Conservation (phyloP, 1,139 yeast genomes). For the Yarrowia galli region DNA sequence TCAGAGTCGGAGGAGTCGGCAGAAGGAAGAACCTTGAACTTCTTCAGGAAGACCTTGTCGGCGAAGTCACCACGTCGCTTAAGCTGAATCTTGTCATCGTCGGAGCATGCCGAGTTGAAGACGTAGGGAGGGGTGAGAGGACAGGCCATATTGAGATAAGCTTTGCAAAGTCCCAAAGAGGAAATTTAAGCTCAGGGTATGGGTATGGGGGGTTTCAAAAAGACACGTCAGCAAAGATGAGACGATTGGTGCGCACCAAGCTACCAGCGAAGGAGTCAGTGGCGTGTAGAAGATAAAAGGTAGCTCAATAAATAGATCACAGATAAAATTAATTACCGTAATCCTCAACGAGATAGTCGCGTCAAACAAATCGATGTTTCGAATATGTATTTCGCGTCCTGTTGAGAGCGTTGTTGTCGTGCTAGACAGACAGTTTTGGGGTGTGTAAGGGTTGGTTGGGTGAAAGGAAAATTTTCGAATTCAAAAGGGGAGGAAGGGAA, state of each 20-base stretch:
- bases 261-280: conserved; percentile 38
- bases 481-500: conserved; percentile 25
- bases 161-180: conserved; percentile 26
- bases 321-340: conserved; percentile 29
- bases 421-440: conserved; percentile 38
- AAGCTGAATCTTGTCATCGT: conserved; percentile 36
- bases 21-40: conserved; percentile 36
- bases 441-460: conserved; percentile 19
- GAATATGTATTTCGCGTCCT: conserved; percentile 33
- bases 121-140: conserved; percentile 38
- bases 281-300: conserved; percentile 32
- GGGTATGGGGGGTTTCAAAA: conserved; percentile 36
- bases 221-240: conserved; percentile 33
- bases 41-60: conserved; percentile 35
- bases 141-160: conserved; percentile 35
- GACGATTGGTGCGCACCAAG: conserved; percentile 33
- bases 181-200: conserved; percentile 30
- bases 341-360: conserved; percentile 38
- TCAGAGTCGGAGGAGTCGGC: conserved; percentile 36
- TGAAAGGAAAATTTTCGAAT: conserved; percentile 36
- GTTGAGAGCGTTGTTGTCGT: conserved; percentile 39
- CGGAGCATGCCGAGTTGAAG: conserved; percentile 37
- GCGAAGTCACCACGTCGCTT: conserved; percentile 35
- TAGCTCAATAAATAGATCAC: conserved; percentile 37
- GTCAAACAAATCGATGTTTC: conserved; percentile 35